phyloP scores from a whole-genome alignment of 306 rosid species.

The Lotus japonicus region DNA sequence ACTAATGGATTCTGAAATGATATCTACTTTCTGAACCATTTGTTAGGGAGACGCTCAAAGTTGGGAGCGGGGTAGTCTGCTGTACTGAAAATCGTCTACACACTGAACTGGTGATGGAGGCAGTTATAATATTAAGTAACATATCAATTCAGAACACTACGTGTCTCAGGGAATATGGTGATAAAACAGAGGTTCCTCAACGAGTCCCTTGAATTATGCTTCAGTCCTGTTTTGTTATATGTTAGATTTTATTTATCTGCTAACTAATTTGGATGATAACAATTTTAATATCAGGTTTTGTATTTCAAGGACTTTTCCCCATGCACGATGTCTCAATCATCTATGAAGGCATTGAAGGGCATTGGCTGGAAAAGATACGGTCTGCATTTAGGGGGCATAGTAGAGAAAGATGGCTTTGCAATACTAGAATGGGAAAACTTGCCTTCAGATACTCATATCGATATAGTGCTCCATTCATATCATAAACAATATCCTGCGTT shows the following conservation, averaged over 20 bases:
- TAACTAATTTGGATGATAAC: conserved; percentile 11
- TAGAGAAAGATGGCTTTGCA: conserved; percentile 45
- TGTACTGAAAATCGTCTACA: conserved; percentile 33
- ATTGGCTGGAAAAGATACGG: conserved; percentile 82
- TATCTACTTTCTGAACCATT: conserved; percentile 1
- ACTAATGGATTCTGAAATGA: background rate
- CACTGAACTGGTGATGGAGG: conserved; percentile 54
- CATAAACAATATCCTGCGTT: conserved; percentile 51
- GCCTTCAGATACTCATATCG: conserved; percentile 48
- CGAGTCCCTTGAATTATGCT: conserved; percentile 4
- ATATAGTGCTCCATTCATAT: conserved; percentile 71
- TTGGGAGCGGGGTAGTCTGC: conserved; percentile 67
- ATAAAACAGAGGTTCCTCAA: conserved; percentile 58
- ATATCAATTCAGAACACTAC: conserved; percentile 34
- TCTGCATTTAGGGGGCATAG: conserved; percentile 43
- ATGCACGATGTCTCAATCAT: conserved; percentile 40
- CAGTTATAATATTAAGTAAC: conserved; percentile 59
- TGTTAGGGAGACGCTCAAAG: conserved; percentile 66
- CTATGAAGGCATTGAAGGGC: conserved; percentile 58
- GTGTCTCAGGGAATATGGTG: conserved; percentile 43
- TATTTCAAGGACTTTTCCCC: conserved; percentile 67
- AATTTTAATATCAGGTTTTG: conserved; percentile 52
- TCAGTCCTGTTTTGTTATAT: conserved; percentile 7
- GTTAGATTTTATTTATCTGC: conserved; percentile 1
- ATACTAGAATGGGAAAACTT: conserved; percentile 68